Evolutionary conservation across 202 grass and related monocot species (phyloP), one percentile per base, ranked within the genome.

Genomic region (Setaria italica): DNA sequence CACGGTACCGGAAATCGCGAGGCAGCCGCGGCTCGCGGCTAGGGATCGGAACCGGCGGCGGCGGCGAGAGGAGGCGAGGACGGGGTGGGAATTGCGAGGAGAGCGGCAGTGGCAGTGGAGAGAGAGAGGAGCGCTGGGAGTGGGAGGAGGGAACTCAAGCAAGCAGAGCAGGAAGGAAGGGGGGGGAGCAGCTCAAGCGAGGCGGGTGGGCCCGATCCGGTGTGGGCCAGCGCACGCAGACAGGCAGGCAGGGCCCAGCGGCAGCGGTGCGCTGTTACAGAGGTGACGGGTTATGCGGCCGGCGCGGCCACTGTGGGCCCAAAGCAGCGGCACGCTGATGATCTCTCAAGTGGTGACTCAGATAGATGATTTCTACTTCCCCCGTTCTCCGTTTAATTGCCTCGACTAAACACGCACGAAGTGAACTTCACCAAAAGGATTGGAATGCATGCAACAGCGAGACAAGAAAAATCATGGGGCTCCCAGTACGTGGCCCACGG

Each of bases 101-200:
- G 55, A 45, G 74, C 46, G 46, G 70, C 70, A 43, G 33, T 58
- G 74, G 73, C 53, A 76, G 76, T 34, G 76, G 76, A 11, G 47
- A 34, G 48, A 6, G 72, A 49, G 58, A 0, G 76, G 13, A 30
- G n/a, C 16, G 41, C n/a, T 46, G 41, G 29, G 14, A 2, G 45
- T 41, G 39, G 39, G 39, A 41, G 70, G 29, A 50, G 45, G 69
- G n/a, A 33, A 13, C 11, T 3, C 21, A 6, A 15, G 21, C 45
- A 45, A 41, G 15, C 39, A 35, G 5, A 4, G 10, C 10, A 46
- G 37, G 0, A 7, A 71, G 20, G 5, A 25, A 21, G 21, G 12
- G 21, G 21, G 32, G 45, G 69, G n/a, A 45, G 15, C 39, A 30
- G 45, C 12, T 32, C 25, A 17, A 8, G n/a, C 45, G 3, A 32